Percentiles rank a stretch among this genome's conserved stretches.
phyloP scores from a whole-genome alignment of 2,329 filamentous ascomycete species.

The Daldinia sp. region DNA sequence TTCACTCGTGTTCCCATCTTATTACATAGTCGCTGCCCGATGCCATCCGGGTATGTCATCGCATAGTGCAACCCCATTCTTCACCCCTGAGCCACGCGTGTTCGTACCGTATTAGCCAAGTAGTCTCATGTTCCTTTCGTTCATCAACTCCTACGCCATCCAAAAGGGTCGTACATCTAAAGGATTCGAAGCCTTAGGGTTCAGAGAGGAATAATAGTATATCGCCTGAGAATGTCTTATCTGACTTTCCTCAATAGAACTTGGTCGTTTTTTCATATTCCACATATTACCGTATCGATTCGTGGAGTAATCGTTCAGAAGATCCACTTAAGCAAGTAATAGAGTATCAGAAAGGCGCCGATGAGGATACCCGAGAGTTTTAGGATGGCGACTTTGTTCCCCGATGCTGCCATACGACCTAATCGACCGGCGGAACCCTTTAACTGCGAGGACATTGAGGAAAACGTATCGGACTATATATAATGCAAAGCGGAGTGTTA shows the following conservation, averaged over 20 bases:
- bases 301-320: conserved; percentile 57
- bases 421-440: conserved; percentile 86
- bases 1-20: conserved; percentile 10
- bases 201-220: neutral
- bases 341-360: conserved; percentile 78
- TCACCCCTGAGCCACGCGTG: neutral
- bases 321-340: conserved; percentile 75
- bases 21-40: conserved; percentile 16
- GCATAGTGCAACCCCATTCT: neutral
- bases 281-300: neutral
- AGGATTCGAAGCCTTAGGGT: neutral
- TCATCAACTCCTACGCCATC: conserved; percentile 1
- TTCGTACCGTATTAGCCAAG: neutral
- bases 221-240: neutral
- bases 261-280: conserved; percentile 2
- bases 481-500: neutral
- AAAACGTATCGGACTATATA: conserved; percentile 85
- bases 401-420: conserved; percentile 88
- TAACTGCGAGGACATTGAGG: conserved; percentile 82
- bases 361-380: conserved; percentile 89
- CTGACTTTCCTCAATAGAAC: neutral
- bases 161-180: neutral
- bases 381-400: conserved; percentile 90
- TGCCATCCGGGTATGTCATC: conserved; percentile 14
- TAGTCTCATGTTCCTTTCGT: neutral